Conservation (phyloP, 345 rosid genomes). For the Rhizophora apiculata region DNA sequence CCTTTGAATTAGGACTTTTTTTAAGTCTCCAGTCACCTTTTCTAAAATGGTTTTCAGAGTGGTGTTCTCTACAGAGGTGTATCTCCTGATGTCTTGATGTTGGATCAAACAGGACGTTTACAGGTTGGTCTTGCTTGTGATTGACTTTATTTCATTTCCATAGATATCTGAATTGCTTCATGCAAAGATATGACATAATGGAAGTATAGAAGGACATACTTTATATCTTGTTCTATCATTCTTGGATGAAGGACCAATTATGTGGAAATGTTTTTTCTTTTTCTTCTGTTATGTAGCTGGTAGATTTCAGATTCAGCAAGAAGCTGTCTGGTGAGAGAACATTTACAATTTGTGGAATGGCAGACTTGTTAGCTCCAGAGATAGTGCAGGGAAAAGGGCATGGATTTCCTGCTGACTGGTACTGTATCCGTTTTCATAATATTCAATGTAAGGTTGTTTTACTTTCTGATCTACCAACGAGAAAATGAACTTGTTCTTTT, state of each 20-base stretch:
- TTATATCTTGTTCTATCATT: conserved; percentile 1
- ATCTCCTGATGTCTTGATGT: conserved; percentile 77
- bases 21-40: conserved; percentile 5
- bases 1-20: conserved; percentile 1
- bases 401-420: conserved; percentile 87
- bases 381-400: conserved; percentile 88
- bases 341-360: conserved; percentile 84
- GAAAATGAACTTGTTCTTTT: background rate
- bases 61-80: conserved; percentile 82
- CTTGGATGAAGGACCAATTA: background rate
- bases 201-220: background rate
- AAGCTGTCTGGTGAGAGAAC: conserved; percentile 62
- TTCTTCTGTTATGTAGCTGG: conserved; percentile 43
- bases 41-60: conserved; percentile 49
- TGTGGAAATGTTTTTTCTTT: background rate
- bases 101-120: conserved; percentile 74
- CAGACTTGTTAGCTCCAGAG: conserved; percentile 84
- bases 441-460: background rate
- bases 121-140: conserved; percentile 47
- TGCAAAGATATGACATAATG: background rate
- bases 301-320: conserved; percentile 88
- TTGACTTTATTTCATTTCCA: background rate
- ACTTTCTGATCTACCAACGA: background rate
- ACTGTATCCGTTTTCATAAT: conserved; percentile 5
- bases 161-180: background rate